A percentile compares a stretch with the other conserved stretches of the same genome.
These are phyloP conservation scores for Phytophthora agathidicida DNA, from an alignment of 352 stramenopile species.

Conservation along the genomic window DNA sequence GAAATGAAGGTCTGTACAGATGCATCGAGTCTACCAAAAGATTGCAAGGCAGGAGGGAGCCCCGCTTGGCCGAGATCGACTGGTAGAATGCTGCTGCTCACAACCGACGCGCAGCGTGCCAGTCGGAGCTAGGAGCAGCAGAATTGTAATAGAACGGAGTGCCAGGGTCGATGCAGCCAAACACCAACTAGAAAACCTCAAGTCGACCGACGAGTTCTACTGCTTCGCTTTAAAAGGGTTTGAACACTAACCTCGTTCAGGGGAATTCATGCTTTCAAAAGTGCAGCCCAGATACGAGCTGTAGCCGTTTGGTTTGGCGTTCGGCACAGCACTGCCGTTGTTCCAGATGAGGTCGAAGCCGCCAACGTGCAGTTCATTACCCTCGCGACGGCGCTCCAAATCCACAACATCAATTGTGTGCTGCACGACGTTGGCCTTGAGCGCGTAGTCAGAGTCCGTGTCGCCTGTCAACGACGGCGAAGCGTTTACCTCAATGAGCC, in stretches of 20 bases:
- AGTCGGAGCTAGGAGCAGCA: conserved; percentile 4
- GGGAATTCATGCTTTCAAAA: conserved; percentile 40
- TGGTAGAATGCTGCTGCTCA: conserved; percentile 16
- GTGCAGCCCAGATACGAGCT: conserved; percentile 64
- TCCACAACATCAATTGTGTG: conserved; percentile 90
- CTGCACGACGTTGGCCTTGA: conserved; percentile 90
- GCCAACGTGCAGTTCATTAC: conserved; percentile 56
- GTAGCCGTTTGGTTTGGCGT: conserved; percentile 58
- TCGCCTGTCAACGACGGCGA: conserved; percentile 77
- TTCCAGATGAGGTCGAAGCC: conserved; percentile 79
- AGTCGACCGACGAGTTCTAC: conserved; percentile 6
- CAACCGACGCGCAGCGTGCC: conserved; percentile 3
- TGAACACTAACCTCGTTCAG: conserved; percentile 17
- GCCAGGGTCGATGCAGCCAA: conserved; percentile 11
- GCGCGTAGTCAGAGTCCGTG: conserved; percentile 76
- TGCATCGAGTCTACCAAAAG: not conserved
- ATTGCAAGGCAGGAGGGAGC: conserved; percentile 3
- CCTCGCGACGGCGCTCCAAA: conserved; percentile 58
- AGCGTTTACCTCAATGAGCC: conserved; percentile 80
- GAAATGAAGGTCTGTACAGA: too few relatives aligned
- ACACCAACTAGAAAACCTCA: conserved; percentile 22
- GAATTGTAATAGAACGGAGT: conserved; percentile 21
- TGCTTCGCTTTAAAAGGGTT: conserved; percentile 7
- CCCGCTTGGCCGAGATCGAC: conserved; percentile 9
- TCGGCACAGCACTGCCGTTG: conserved; percentile 34